Base-by-base conservation (phyloP, 352 stramenopile genomes). In the Pythium monospermum region DNA sequence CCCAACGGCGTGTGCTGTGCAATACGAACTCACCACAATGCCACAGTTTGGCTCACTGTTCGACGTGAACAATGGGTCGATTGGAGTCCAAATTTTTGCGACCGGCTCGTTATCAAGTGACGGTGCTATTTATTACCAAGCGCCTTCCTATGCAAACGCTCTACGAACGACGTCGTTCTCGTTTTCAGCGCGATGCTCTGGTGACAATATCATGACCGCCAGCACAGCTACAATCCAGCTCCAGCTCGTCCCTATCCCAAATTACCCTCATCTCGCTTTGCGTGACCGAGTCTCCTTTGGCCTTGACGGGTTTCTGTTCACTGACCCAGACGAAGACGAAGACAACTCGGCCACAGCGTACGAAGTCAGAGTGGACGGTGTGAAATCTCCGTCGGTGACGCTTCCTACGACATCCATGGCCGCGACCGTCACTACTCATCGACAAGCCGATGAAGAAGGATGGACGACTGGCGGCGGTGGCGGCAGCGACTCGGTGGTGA, bases 281-380 rank as follows among this genome's bases (percentile, higher is more conserved):
- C 2, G 18, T 16, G 43, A 59, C 22, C 57, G 57, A 13, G n/a
- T 59, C 11, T 11, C 43, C 3, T 37, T 55, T 8, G 22, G 18
- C 13, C 4, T 65, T 11, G 57, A 60, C 3, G 57, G 57, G 11
- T 57, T 65, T 19, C 19, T 27, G 21, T 65, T 65, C 19, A 43
- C 42, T 8, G 49, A 59, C 37, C 43, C 57, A 22, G 57, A 60
- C 19, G 57, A 65, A 59, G 50, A 49, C 23, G 57, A 65, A 31
- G 37, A 53, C 8, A 56, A 57, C 31, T 27, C 45, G 5, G 44
- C 45, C 12, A 65, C 44, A 21, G 38, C 43, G 5, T 65, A 53
- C 35, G 36, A 50, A 19, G 37, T 65, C 35, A 28, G 39, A 27
- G 30, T 65, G 7, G 30, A 35, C 21, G 57, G 57, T 16, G 25